Evolutionary conservation across 306 rosid genomes (phyloP).

Genomic region (Malus domestica): DNA sequence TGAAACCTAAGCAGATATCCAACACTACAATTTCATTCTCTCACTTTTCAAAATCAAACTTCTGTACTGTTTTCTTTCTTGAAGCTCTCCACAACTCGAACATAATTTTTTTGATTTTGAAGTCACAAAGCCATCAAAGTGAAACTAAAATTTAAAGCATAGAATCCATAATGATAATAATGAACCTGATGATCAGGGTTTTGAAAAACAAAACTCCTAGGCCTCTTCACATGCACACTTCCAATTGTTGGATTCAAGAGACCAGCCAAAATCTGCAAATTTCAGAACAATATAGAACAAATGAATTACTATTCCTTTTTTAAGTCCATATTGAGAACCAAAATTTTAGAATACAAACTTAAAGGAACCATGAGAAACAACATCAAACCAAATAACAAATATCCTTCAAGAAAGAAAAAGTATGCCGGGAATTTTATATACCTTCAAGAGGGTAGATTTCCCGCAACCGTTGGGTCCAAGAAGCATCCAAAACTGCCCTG

Average conservation of each 20-base stretch:
- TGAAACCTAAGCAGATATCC: background rate
- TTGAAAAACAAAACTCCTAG: slow-evolving; percentile 77
- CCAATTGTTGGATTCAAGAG: slow-evolving; percentile 64
- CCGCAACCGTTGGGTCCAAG: slow-evolving; percentile 91
- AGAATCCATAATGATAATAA: background rate
- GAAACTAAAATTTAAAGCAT: background rate
- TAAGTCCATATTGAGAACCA: background rate
- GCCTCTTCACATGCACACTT: slow-evolving; percentile 42
- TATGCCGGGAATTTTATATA: background rate
- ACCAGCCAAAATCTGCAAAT: slow-evolving; percentile 72
- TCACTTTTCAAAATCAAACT: background rate
- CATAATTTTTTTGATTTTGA: background rate
- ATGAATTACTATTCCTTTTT: background rate
- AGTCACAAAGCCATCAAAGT: background rate
- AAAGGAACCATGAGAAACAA: background rate
- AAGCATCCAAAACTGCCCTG: slow-evolving; percentile 88
- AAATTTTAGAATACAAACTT: background rate
- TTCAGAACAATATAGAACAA: background rate
- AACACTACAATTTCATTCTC: background rate
- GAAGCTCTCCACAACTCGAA: background rate
- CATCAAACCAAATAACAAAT: background rate
- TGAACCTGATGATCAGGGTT: slow-evolving; percentile 81
- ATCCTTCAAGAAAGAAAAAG: background rate
- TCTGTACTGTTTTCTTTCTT: background rate
- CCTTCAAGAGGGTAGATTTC: slow-evolving; percentile 87